A percentile compares a stretch with the other conserved stretches of the same genome.
These are phyloP conservation scores for Aspergillus nomiae DNA, from an alignment of 2,329 filamentous ascomycete genomes.

Conservation along the genomic window DNA sequence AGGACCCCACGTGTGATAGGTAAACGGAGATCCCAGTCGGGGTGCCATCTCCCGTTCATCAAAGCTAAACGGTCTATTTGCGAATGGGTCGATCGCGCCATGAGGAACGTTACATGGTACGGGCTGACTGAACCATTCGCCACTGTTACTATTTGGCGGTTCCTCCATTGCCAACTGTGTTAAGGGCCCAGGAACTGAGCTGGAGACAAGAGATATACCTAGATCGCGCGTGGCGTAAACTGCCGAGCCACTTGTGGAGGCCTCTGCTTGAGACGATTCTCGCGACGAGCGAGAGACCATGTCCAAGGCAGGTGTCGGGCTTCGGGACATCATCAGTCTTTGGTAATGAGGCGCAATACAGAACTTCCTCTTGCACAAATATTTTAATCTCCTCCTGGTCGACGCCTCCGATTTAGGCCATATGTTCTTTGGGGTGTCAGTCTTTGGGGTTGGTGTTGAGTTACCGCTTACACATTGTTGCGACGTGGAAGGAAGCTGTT, in stretches of 20 bases:
- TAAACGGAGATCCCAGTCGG: slow-evolving; percentile 52
- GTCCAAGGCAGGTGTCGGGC: slow-evolving; percentile 59
- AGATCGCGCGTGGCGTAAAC: slow-evolving; percentile 48
- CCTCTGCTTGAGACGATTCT: slow-evolving; percentile 26
- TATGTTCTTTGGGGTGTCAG: slow-evolving; percentile 35
- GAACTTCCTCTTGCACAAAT: slow-evolving; percentile 63
- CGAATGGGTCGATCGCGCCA: slow-evolving; percentile 8
- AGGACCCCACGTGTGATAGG: slow-evolving; percentile 53
- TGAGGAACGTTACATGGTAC: slow-evolving; percentile 19
- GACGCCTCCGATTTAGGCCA: slow-evolving; percentile 63
- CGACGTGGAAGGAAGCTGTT: slow-evolving; percentile 16
- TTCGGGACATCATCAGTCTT: slow-evolving; percentile 61
- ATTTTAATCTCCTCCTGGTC: slow-evolving; percentile 59
- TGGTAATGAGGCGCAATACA: slow-evolving; percentile 66
- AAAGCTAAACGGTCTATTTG: slow-evolving; percentile 19
- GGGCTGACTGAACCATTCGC: slow-evolving; percentile 42
- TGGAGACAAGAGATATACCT: slow-evolving; percentile 46
- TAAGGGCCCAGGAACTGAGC: slow-evolving; percentile 41
- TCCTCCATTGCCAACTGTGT: slow-evolving; percentile 36
- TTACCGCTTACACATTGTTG: slow-evolving; percentile 50
- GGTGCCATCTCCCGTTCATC: slow-evolving; percentile 34
- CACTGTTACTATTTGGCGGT: slow-evolving; percentile 22
- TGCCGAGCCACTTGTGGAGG: slow-evolving; percentile 27
- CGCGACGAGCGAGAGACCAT: slow-evolving; percentile 35
- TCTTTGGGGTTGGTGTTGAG: slow-evolving; percentile 48